Conservation (phyloP, 2,329 filamentous ascomycete species). For the Diaporthe citriasiana region DNA sequence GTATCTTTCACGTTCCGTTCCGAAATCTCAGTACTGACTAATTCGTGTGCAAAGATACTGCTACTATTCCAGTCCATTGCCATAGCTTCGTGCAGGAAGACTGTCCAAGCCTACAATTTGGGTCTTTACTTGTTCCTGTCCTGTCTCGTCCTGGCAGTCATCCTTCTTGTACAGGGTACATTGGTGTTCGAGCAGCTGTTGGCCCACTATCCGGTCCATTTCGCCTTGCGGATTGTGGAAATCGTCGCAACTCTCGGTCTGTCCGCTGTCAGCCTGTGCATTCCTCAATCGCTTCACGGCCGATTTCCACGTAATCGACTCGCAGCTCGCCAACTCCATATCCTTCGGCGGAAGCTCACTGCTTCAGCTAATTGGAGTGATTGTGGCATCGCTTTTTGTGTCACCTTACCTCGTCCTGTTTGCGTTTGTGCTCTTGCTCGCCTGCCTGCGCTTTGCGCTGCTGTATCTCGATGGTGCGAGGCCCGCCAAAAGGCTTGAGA, state of each 20-base stretch:
- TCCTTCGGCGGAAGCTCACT: slow-evolving; percentile 71
- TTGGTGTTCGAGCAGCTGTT: slow-evolving; percentile 53
- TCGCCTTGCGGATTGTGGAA: slow-evolving; percentile 64
- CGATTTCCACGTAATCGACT: slow-evolving; percentile 83
- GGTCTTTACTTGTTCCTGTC: slow-evolving; percentile 67
- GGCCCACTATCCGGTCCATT: slow-evolving; percentile 52
- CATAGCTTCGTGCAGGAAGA: slow-evolving; percentile 63
- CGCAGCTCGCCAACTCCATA: slow-evolving; percentile 73
- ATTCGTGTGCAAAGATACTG: slow-evolving; percentile 56
- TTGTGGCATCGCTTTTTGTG: slow-evolving; percentile 77
- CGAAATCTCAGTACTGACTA: slow-evolving; percentile 39
- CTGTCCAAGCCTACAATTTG: slow-evolving; percentile 66
- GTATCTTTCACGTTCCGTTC: slow-evolving; percentile 48
- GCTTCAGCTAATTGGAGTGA: slow-evolving; percentile 74
- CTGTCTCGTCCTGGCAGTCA: slow-evolving; percentile 58
- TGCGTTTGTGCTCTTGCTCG: slow-evolving; percentile 68
- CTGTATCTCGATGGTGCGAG: slow-evolving; percentile 79
- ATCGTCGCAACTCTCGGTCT: slow-evolving; percentile 61
- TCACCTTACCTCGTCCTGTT: slow-evolving; percentile 76
- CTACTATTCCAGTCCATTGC: slow-evolving; percentile 66
- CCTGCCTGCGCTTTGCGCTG: slow-evolving; percentile 71
- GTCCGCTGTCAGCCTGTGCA: slow-evolving; percentile 62
- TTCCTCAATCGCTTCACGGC: slow-evolving; percentile 84
- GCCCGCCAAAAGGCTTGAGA: slow-evolving; percentile 83
- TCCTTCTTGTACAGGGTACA: slow-evolving; percentile 62